phyloP scores from a whole-genome alignment of 345 rosid genomes.

The Brassica rapa region DNA sequence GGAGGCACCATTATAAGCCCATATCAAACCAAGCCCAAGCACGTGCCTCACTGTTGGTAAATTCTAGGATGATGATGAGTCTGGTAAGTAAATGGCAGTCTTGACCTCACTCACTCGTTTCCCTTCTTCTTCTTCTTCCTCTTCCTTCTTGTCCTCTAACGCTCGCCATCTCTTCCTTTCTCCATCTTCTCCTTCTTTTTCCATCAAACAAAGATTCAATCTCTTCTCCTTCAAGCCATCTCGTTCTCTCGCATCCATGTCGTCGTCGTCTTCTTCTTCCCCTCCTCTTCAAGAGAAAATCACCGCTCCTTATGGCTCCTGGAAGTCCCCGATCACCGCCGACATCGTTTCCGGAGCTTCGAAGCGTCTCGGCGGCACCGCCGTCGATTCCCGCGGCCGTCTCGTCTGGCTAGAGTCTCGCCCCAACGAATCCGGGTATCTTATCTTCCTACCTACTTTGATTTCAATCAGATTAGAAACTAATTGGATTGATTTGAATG shows the following conservation, averaged over 20 bases:
- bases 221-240: conserved; percentile 11
- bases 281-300: conserved; percentile 31
- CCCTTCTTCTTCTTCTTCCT: not conserved
- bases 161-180: conserved; percentile 25
- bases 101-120: conserved; percentile 25
- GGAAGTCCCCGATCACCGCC: conserved; percentile 93
- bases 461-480: not conserved
- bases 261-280: conserved; percentile 50
- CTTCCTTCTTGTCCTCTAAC: not conserved
- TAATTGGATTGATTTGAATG: not conserved
- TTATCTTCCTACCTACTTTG: conserved; percentile 21
- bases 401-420: conserved; percentile 87
- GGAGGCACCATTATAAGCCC: too few species aligned
- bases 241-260: conserved; percentile 43
- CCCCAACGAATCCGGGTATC: conserved; percentile 76
- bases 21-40: too few species aligned
- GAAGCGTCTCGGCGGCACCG: conserved; percentile 75
- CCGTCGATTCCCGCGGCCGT: conserved; percentile 69
- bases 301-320: conserved; percentile 83
- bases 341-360: conserved; percentile 81
- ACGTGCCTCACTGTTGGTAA: not conserved
- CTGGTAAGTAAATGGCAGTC: conserved; percentile 15
- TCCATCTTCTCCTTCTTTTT: not conserved
- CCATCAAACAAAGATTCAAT: conserved; percentile 20
- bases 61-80: too few species aligned